A percentile compares a stretch with the other conserved stretches of the same genome.
Conservation (phyloP, 768 basidiomycete species). For the Crepidotus variabilis region DNA sequence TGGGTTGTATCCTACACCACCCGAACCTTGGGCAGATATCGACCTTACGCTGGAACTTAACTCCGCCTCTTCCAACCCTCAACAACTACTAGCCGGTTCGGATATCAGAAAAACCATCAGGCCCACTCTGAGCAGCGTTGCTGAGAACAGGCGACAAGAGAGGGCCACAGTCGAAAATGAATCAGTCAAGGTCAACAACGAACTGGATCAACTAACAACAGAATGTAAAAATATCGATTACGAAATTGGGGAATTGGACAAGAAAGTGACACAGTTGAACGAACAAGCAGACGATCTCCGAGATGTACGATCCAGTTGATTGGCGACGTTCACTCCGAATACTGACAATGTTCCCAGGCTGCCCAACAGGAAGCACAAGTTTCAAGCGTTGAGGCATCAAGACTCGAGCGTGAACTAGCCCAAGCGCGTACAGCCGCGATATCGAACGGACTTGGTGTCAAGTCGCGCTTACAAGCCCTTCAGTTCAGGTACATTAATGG, state of each 20-base stretch:
- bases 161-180: conserved; percentile 72
- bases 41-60: conserved; percentile 83
- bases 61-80: conserved; percentile 66
- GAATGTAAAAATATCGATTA: conserved; percentile 82
- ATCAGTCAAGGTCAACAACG: conserved; percentile 76
- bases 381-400: conserved; percentile 60
- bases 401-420: conserved; percentile 68
- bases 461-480: conserved; percentile 69
- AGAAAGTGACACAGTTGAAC: conserved; percentile 63
- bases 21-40: conserved; percentile 64
- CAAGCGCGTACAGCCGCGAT: conserved; percentile 73
- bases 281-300: conserved; percentile 80
- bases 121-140: conserved; percentile 69
- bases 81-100: conserved; percentile 61
- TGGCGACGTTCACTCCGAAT: background rate
- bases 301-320: conserved; percentile 45
- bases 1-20: conserved; percentile 72
- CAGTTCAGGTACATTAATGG: conserved; percentile 62
- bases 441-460: conserved; percentile 79
- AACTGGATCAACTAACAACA: conserved; percentile 70
- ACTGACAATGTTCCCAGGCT: conserved; percentile 40
- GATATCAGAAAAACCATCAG: conserved; percentile 73
- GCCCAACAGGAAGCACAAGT: conserved; percentile 72
- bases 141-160: conserved; percentile 69
- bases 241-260: conserved; percentile 69